phyloP scores from a whole-genome alignment of 768 basidiomycete species.

The Leccinellum luteum region DNA sequence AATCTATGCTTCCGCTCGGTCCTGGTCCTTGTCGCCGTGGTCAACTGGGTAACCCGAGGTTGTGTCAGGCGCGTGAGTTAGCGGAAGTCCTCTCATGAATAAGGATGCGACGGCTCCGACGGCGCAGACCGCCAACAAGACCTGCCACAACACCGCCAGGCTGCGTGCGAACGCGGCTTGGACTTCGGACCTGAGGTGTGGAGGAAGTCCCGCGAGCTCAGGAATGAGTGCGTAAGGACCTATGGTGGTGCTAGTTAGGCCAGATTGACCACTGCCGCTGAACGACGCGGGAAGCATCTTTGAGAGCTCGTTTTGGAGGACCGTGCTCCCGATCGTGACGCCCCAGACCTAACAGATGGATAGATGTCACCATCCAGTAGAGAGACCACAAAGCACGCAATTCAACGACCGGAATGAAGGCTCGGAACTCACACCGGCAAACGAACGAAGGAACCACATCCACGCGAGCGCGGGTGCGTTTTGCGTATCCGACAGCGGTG shows the following conservation, averaged over 20 bases:
- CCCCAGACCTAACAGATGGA: conserved; percentile 42
- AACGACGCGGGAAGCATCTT: conserved; percentile 41
- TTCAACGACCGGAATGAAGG: no score
- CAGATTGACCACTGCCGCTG: conserved; percentile 13
- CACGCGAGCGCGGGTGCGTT: conserved; percentile 40
- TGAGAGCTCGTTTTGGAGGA: conserved; percentile 51
- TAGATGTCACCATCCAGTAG: not conserved
- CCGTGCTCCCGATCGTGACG: conserved; percentile 45
- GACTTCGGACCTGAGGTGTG: conserved; percentile 34
- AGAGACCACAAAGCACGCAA: not conserved
- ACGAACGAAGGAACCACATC: conserved; percentile 33
- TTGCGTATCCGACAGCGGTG: conserved; percentile 31
- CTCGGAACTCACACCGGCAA: conserved; percentile 20
- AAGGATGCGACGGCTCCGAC: conserved; percentile 14
- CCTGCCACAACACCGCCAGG: conserved; percentile 41
- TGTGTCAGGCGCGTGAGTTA: not conserved
- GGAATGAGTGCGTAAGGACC: conserved; percentile 45
- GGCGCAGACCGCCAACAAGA: conserved; percentile 37
- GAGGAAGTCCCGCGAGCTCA: conserved; percentile 32
- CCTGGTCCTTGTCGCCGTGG: not conserved
- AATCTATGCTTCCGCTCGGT: not conserved
- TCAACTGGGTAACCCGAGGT: conserved; percentile 6
- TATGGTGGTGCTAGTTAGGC: conserved; percentile 22
- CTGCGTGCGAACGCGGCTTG: conserved; percentile 41
- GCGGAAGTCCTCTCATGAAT: conserved; percentile 16